Conservation (phyloP, 225 moss, liverwort and hornwort species). For the Physcomitrium patens region DNA sequence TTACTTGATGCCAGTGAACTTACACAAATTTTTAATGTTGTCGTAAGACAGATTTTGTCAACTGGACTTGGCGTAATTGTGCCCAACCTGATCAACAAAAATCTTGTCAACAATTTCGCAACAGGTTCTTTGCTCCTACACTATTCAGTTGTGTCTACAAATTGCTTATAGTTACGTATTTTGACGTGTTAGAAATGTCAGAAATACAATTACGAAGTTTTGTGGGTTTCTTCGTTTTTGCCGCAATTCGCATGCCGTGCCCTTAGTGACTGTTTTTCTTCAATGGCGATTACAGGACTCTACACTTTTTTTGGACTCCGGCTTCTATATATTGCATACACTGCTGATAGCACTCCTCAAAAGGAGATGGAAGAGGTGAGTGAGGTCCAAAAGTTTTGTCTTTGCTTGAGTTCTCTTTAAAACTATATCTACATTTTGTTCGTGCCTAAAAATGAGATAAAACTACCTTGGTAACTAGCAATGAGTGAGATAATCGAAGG, state of each 20-base stretch:
- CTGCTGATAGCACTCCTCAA: slow-evolving; percentile 82
- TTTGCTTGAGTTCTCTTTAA: neutral
- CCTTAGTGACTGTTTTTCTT: neutral
- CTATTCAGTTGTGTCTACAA: neutral
- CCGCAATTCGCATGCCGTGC: neutral
- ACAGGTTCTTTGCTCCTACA: slow-evolving; percentile 54
- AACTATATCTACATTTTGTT: neutral
- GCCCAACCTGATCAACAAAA: slow-evolving; percentile 87
- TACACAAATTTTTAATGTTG: slow-evolving; percentile 8
- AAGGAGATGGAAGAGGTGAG: slow-evolving; percentile 97
- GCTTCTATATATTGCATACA: slow-evolving; percentile 90
- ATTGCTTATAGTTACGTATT: neutral
- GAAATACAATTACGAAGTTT: slow-evolving; percentile 1
- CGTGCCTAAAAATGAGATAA: neutral
- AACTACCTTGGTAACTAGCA: neutral
- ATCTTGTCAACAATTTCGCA: slow-evolving; percentile 89
- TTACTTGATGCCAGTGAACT: slow-evolving; percentile 9
- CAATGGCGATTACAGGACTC: slow-evolving; percentile 61
- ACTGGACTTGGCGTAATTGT: slow-evolving; percentile 97
- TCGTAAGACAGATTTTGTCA: slow-evolving; percentile 68
- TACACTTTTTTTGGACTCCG: slow-evolving; percentile 97
- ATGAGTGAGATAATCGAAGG: neutral
- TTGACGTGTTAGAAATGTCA: neutral
- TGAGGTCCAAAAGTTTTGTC: neutral
- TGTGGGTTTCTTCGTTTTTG: neutral